Evolutionary conservation across 768 basidiomycete genomes (phyloP).

Genomic region (Suillus clintonianus): DNA sequence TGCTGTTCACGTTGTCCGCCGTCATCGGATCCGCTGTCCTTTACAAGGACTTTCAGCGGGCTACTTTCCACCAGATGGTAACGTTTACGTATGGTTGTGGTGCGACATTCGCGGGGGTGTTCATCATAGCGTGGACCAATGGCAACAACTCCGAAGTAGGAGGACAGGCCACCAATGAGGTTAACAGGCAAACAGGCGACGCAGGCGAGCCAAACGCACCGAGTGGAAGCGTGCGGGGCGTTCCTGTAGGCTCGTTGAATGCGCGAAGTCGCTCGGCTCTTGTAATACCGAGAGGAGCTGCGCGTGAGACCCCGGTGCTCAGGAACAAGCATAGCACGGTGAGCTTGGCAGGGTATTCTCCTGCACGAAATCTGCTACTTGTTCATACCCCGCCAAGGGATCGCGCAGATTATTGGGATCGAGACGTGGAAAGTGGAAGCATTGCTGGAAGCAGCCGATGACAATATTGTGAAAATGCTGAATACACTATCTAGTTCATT

Average conservation of each 20-base stretch:
- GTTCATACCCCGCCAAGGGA: conserved; percentile 67
- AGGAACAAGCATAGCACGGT: conserved; percentile 57
- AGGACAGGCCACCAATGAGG: conserved; percentile 28
- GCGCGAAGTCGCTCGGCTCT: conserved; percentile 42
- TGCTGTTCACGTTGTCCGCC: conserved; percentile 90
- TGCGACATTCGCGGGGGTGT: conserved; percentile 89
- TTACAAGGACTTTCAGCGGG: conserved; percentile 88
- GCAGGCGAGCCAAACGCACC: conserved; percentile 23
- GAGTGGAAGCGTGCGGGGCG: conserved; percentile 20
- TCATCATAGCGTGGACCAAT: conserved; percentile 74
- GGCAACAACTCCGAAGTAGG: conserved; percentile 32
- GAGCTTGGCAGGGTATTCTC: conserved; percentile 69
- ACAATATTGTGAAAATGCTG: conserved; percentile 1
- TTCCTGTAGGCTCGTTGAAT: conserved; percentile 18
- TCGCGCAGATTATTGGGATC: conserved; percentile 37
- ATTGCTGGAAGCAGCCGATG: conserved; percentile 10
- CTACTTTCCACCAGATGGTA: conserved; percentile 78
- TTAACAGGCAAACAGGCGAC: conserved; percentile 5
- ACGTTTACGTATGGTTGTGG: conserved; percentile 86
- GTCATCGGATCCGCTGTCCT: conserved; percentile 92
- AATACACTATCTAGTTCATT: neutral
- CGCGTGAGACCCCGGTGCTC: conserved; percentile 46
- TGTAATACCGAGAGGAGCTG: conserved; percentile 48
- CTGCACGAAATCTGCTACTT: conserved; percentile 73
- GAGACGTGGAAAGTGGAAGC: conserved; percentile 23